Evolutionary conservation across 2,329 filamentous ascomycete species (phyloP), one percentile per base, ranked within the genome.

Genomic region (Ophiostoma angusticollis): DNA sequence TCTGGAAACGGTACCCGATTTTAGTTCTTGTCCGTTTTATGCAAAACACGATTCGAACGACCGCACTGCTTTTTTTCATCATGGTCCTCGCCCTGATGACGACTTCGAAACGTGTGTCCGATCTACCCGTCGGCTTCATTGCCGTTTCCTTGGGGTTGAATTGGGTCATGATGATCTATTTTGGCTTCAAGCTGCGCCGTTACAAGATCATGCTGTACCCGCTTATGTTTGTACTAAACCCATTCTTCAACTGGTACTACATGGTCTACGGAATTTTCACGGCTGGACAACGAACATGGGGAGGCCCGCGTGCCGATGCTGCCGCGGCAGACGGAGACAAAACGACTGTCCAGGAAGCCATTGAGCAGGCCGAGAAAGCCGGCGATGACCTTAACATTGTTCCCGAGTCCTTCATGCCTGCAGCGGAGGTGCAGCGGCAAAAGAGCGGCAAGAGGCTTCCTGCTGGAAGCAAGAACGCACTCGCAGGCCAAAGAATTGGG

Each of bases 231-330:
- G 62, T 94, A 33, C 59, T 95, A 46, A 96, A 95, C 54, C 89
- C 91, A 1, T 93, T 96, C 55, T 87, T 95, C 69, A 96, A 96
- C 60, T 96, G 89, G 89, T 74, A 85, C 42, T 96, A 96, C 63
- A 94, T 95, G 82, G 81, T 94, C 3, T 94, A 95, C 57, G 87
- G 86, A 31, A 93, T 94, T 50, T 91, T 93, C 59, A 95, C 89
- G 1, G 86, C 87, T 22, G 86, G 87, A 16, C 85, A 94, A 57
- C 73, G 89, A 47, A 96, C 89, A 2, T 98, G 91, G 89, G 89
- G 89, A 48, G 89, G 89, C 0, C 91, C 89, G 9, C 74, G 89
- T 52, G 86, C 85, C 2, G 89, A 96, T 58, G 87, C 87, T 1
- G 84, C 82, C 22, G 70, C 78, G 29, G 87, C 87, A 3, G 81